Evolutionary conservation across 1,139 yeast genomes (phyloP), one percentile per base, ranked within the genome.

Genomic region (Nakaseomyces bracarensis): DNA sequence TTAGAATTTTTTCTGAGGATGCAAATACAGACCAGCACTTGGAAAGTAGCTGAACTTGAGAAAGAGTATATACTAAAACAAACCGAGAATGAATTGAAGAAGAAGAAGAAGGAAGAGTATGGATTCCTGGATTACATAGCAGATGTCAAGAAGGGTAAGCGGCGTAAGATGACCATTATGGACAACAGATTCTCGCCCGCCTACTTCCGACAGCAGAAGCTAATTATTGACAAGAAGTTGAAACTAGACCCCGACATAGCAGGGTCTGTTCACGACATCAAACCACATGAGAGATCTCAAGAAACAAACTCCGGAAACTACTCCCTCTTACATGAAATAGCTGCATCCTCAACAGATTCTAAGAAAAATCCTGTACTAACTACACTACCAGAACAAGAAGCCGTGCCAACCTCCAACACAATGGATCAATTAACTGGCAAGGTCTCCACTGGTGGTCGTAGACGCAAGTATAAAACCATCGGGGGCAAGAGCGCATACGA

Each of bases 401-500:
- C 22, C 4, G 14, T 3, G 19, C 8, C 18, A 13, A 2, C 33
- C 33, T 8, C 19, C 22, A 30, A 2, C 7, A 19, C 20, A 16
- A 22, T 10, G 25, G 25, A 22, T 7, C 25, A n/a, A n/a, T n/a
- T n/a, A n/a, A n/a, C n/a, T n/a, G n/a, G n/a, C n/a, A n/a, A n/a
- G n/a, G n/a, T n/a, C n/a, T n/a, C n/a, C n/a, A 27, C 30, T 2
- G 21, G 22, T 11, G 34, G 22, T 13, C 22, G 34, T 10, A 30
- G 22, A 18, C 34, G 22, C 13, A 27, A 33, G 25, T 37, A 36
- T 29, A 43, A 36, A 8, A 34, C 36, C 15, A 30, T 34, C 11
- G 49, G 49, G 13, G 49, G 48, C 10, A 41, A 39, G 15, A 53
- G 54, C 21, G 63, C 66, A 4, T 50, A 55, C 15, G 64, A 60